Evolutionary conservation across 2,329 filamentous ascomycete genomes (phyloP), one percentile per base, ranked within the genome.

Genomic region (Sporothrix phasma): DNA sequence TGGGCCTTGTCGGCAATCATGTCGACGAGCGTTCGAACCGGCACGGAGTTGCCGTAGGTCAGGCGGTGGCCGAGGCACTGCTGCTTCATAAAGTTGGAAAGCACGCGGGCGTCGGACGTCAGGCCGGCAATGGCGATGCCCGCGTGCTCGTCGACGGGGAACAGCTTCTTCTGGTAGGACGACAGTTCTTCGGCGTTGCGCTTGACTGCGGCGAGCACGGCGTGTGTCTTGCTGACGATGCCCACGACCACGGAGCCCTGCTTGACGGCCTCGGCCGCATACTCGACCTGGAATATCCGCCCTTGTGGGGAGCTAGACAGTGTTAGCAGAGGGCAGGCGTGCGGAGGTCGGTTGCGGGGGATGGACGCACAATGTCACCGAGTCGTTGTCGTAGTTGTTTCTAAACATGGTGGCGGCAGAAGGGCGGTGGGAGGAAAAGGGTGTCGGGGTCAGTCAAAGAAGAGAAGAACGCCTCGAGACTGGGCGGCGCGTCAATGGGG

Each of bases 321-420:
- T 65, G 66, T 70, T 64, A 70, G 69, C 60, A 65, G 73, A 72
- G 5, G 11, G 31, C 34, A n/a, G 31, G 17, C 3, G n/a, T n/a
- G 22, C 10, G 51, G 6, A 26, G 19, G 65, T 39, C 65, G 66
- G 62, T 67, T 6, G 53, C 63, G 63, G 3, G 70, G 67, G 26
- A 26, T 3, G 26, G n/a, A 79, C 88, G 79, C 84, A 96, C 92
- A 97, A 99, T 80, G 94, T 99, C 80, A 97, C 92, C 68, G 93
- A 96, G 79, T 99, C 94, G 86, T 99, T 99, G 82, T 99, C 94
- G 84, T 99, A 99, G 80, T 97, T 97, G 84, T 99, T 99, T 80
- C 94, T 86, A 81, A 99, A 99, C 94, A 99, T 97, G 74, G 74
- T 87, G 83, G 69, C 71, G 47, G 58, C 10, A 2, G 26, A 22